phyloP scores from a whole-genome alignment of 345 rosid genomes.

The Gossypium rotundifolium region DNA sequence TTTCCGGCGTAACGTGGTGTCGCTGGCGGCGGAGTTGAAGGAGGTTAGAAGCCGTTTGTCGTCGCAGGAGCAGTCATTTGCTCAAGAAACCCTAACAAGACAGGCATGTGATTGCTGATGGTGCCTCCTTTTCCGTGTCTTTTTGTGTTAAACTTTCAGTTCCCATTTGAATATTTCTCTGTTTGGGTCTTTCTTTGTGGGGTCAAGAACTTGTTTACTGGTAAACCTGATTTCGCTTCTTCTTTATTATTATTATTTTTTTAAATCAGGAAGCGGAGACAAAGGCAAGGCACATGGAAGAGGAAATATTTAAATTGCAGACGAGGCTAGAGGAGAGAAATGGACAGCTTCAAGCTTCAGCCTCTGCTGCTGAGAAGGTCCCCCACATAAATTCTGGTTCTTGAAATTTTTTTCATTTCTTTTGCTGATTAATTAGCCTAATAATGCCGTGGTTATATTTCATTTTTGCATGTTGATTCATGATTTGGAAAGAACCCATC shows the following conservation, averaged over 20 bases:
- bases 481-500: conserved; percentile 5
- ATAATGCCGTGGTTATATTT: neutral
- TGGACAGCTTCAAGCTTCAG: conserved; percentile 56
- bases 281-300: conserved; percentile 66
- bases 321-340: conserved; percentile 49
- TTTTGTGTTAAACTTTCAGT: conserved; percentile 1
- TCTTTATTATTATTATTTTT: neutral
- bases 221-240: conserved; percentile 3
- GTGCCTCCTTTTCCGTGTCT: conserved; percentile 1
- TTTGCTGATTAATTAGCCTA: neutral
- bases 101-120: conserved; percentile 42
- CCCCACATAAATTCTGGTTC: conserved; percentile 11
- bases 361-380: conserved; percentile 73
- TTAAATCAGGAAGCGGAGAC: conserved; percentile 64
- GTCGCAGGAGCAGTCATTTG: conserved; percentile 58
- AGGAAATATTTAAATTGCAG: conserved; percentile 42
- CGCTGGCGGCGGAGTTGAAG: conserved; percentile 79
- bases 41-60: conserved; percentile 69
- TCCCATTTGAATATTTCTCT: conserved; percentile 13
- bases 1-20: conserved; percentile 76
- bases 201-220: conserved; percentile 14
- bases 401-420: neutral
- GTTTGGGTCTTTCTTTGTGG: conserved; percentile 20
- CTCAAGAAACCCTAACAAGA: conserved; percentile 61
- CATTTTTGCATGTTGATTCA: conserved; percentile 3